Evolutionary conservation across 2,329 filamentous ascomycete genomes (phyloP).

Genomic region (Zasmidium cellare): DNA sequence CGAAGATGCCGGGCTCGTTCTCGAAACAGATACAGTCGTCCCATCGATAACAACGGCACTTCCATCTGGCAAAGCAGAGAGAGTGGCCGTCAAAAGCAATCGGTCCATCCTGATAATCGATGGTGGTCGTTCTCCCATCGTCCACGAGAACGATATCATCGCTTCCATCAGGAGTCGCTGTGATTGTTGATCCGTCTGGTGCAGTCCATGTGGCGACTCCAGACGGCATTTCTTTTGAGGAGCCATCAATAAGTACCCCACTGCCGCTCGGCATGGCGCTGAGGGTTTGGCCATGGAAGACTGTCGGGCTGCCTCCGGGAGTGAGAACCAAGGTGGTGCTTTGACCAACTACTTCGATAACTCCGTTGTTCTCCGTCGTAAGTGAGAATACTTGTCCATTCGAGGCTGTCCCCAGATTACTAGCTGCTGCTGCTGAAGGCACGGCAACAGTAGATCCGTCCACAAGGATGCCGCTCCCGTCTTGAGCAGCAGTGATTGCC

Average conservation of each 20-base stretch:
- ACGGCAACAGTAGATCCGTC: not conserved
- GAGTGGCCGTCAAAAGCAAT: not conserved
- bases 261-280: not conserved
- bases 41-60: not conserved
- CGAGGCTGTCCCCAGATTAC: not conserved
- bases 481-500: not conserved
- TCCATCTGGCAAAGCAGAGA: not conserved
- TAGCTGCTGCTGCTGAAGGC: not conserved
- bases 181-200: not conserved
- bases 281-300: not conserved
- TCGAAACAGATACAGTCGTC: not conserved
- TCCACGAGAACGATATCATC: not conserved
- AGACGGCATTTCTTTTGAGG: not conserved
- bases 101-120: not conserved
- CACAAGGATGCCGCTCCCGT: not conserved
- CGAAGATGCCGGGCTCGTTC: not conserved
- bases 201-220: not conserved
- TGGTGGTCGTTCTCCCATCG: not conserved
- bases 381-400: not conserved
- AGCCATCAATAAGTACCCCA: not conserved
- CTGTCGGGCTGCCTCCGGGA: not conserved
- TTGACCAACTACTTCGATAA: not conserved
- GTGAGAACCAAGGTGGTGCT: not conserved
- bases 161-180: not conserved
- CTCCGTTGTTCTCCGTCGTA: not conserved